Evolutionary conservation across 2,329 filamentous ascomycete genomes (phyloP).

Genomic region (Trichoderma breve): DNA sequence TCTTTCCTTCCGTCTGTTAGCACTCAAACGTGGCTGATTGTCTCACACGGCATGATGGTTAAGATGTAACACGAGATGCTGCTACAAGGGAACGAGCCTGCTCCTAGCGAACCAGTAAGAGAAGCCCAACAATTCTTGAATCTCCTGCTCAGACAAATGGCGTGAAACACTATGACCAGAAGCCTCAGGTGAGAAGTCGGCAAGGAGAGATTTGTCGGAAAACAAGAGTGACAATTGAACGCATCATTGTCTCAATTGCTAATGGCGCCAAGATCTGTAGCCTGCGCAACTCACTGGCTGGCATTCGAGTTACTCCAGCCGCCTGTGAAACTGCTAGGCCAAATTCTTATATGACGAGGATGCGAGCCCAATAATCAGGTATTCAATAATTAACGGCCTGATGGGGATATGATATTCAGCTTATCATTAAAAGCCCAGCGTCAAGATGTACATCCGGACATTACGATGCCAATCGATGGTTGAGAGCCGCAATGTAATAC

Average conservation of each 20-base stretch:
- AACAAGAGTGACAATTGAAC: background rate
- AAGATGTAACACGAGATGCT: background rate
- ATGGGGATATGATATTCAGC: too few species aligned
- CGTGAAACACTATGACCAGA: background rate
- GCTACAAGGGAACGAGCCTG: background rate
- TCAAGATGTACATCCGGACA: background rate
- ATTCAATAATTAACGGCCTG: background rate
- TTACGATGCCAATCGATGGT: background rate
- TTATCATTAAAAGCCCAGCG: background rate
- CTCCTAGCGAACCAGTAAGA: background rate
- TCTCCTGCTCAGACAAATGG: background rate
- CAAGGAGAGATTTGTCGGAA: background rate
- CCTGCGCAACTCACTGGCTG: background rate
- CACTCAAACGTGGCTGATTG: background rate
- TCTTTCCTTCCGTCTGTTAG: background rate
- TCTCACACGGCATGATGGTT: background rate
- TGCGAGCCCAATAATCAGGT: background rate
- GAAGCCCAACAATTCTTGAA: background rate
- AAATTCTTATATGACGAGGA: too few species aligned
- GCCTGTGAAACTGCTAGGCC: background rate
- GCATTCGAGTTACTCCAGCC: background rate
- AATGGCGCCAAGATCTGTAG: background rate
- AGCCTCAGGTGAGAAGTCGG: background rate
- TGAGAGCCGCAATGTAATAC: background rate
- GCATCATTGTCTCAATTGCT: background rate